Base-by-base conservation (phyloP, 129 eudicot genomes). In the Kitagawia praeruptora region DNA sequence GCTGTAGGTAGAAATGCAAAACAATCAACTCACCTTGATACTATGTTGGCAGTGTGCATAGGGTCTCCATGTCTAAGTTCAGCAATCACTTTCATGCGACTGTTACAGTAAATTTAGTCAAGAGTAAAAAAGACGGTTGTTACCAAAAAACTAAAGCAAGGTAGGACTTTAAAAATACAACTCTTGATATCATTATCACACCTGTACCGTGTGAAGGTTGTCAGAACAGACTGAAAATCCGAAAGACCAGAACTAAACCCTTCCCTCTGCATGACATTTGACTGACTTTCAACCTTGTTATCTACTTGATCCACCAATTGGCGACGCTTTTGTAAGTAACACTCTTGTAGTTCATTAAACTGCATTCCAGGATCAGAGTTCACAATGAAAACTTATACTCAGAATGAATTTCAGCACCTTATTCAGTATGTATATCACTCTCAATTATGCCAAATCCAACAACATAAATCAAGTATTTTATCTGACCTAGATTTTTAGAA, bases 11-110 rank as follows among this genome's bases (percentile, higher is more conserved):
- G 23, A 6, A 15, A 54, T 15, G 7, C 6, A 78, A 81, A 67
- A 75, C 37, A 53, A 73, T 46, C 71, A 75, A 78, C 61, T 75
- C 85, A 87, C 96, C 95, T 90, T 44, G 95, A 90, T 72, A 90
- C 92, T 80, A 88, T 90, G 84, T 90, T 73, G 51, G 76, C 76
- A 40, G 76, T 37, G 76, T 73, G 76, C 28, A 42, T 37, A 73
- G 42, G 76, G 46, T 73, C 76, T 40, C 76, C 76, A 40, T 73
- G 76, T 40, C 76, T 73, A 73, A 73, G 53, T 41, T 73, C 77
- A 54, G 95, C 95, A 79, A 90, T 90, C 54, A 90, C 95, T 79
- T 90, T 86, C 80, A 90, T 69, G 76, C 95, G 95, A 79, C 95
- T 90, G 87, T 82, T 66, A 51, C 28, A 45, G 25, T 13, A 54